Percentiles rank a stretch among this genome's conserved stretches.
Conservation (phyloP, 495 filamentous ascomycete genomes). For the Penicillium parvum region DNA sequence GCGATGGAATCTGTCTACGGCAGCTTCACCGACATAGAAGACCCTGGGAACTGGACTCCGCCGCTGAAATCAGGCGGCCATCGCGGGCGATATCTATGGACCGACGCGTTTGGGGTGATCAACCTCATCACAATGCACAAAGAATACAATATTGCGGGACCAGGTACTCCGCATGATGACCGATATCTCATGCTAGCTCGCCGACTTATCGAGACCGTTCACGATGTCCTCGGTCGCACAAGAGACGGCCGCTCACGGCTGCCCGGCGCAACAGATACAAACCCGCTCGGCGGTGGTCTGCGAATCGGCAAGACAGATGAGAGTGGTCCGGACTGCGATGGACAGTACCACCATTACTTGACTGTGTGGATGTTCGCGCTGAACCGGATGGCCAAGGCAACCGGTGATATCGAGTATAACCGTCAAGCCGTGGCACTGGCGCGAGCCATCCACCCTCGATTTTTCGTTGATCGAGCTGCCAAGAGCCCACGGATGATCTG, state of each 20-base stretch:
- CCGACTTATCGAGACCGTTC: conserved; percentile 50
- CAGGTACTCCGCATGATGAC: conserved; percentile 1
- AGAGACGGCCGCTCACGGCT: conserved; percentile 48
- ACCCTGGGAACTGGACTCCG: conserved; percentile 37
- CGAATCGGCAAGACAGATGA: conserved; percentile 58
- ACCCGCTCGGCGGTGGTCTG: conserved; percentile 57
- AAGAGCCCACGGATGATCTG: conserved; percentile 51
- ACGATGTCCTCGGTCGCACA: conserved; percentile 52
- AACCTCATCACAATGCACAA: conserved; percentile 60
- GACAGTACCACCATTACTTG: conserved; percentile 66
- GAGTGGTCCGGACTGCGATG: conserved; percentile 53
- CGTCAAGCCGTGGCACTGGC: conserved; percentile 53
- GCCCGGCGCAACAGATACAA: conserved; percentile 48
- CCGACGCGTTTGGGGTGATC: conserved; percentile 64
- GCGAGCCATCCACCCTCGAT: conserved; percentile 54
- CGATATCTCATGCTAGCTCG: conserved; percentile 52
- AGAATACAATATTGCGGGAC: conserved; percentile 23
- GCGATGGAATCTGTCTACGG: conserved; percentile 42
- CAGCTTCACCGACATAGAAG: conserved; percentile 25
- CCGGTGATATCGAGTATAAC: conserved; percentile 49
- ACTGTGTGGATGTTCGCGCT: conserved; percentile 70
- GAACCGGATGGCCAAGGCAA: conserved; percentile 53
- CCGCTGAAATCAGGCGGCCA: conserved; percentile 55
- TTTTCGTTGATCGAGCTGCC: conserved; percentile 41
- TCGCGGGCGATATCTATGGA: conserved; percentile 65